These are phyloP conservation scores for Arctium lappa DNA, from an alignment of 129 eudicot species.

Conservation along the genomic window DNA sequence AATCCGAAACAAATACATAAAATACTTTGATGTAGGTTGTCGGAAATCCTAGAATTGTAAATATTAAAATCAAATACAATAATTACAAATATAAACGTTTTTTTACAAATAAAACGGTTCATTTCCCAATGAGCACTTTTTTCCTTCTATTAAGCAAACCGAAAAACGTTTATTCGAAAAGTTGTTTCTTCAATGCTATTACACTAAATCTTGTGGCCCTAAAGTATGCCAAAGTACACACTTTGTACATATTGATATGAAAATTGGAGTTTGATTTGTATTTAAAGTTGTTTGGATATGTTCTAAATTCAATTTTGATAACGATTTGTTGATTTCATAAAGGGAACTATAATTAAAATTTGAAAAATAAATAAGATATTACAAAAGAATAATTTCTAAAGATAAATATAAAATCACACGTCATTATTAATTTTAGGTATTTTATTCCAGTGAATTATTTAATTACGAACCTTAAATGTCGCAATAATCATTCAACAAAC, in stretches of 20 bases:
- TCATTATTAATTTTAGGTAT: neutral
- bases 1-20: too few relatives aligned
- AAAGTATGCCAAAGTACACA: conserved; percentile 5
- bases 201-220: neutral
- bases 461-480: neutral
- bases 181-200: neutral
- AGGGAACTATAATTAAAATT: neutral
- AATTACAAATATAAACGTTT: neutral
- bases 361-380: neutral
- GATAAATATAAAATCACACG: neutral
- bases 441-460: neutral
- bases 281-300: neutral
- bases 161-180: neutral
- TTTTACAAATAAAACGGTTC: neutral
- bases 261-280: neutral
- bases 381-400: neutral
- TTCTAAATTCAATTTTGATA: neutral
- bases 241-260: neutral
- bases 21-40: too few relatives aligned
- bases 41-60: too few relatives aligned
- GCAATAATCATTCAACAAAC: neutral
- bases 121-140: conserved; percentile 10
- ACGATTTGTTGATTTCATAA: neutral
- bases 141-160: conserved; percentile 26
- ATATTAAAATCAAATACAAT: neutral